Evolutionary conservation across 345 rosid species (phyloP), one percentile per base, ranked within the genome.

Genomic region (Populus euphratica): DNA sequence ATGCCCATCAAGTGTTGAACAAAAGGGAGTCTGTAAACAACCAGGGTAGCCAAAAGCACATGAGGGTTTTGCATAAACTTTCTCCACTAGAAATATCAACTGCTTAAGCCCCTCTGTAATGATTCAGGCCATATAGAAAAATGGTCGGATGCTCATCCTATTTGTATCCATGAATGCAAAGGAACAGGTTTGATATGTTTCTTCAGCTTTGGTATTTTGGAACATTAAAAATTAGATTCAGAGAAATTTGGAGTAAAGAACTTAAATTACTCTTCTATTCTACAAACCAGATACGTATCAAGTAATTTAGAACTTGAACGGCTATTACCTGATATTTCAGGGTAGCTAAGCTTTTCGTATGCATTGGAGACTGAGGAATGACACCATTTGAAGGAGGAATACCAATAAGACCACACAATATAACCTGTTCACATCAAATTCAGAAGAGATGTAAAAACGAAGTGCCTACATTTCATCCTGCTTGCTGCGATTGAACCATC

Each of bases 291-390:
- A 83, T 39, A 63, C 4, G 8, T 52, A 52, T 59, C 5, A 47
- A 54, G 56, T 29, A 68, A 23, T 64, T 78, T 25, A 50, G 49
- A 73, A 59, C 73, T 21, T 12, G 21, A 69, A 18, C 33, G 69
- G 75, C 29, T 18, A 65, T 79, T 82, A 94, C 97, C 95, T 94
- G 98, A 84, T 93, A 92, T 81, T 93, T 95, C 74, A 93, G 85
- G 71, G 98, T 92, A 72, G 99, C 96, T 82, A 95, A 86, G 89
- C 96, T 90, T 75, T 95, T 95, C 11, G 99, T 95, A 77, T 95
- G 99, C 99, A 95, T 95, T 50, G 99, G 99, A 63, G 99, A 95
- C 76, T 95, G 98, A 13, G 99, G 99, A 74, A 95, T 93, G 72
- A 95, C 99, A 73, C 99, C 99, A 80, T 95, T 95, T 62, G 99